phyloP scores from a whole-genome alignment of 139 green algal genomes.

The Chlorella ohadii region DNA sequence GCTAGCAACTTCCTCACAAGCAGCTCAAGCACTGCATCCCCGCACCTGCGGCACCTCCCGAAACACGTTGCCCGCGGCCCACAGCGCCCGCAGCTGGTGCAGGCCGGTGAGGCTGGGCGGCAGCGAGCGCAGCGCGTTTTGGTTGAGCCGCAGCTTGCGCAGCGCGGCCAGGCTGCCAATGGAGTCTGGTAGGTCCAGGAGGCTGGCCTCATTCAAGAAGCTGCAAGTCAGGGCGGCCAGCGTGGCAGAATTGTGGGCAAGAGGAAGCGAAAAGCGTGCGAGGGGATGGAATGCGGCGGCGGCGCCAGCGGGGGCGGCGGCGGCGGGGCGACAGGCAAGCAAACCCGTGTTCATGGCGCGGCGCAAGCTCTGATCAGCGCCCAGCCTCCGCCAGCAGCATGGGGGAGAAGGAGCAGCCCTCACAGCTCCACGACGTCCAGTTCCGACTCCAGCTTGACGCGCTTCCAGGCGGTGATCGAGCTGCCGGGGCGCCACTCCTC shows the following conservation, averaged over 20 bases:
- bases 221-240: neutral
- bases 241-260: neutral
- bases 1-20: no score
- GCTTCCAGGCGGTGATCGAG: neutral
- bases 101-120: conserved; percentile 24
- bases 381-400: neutral
- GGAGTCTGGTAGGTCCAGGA: conserved; percentile 25
- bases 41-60: conserved; percentile 27
- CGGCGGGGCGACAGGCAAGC: no score
- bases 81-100: conserved; percentile 4
- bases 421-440: neutral
- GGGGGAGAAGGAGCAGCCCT: no score
- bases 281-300: neutral
- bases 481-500: neutral
- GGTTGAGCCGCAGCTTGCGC: conserved; percentile 27
- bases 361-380: no score
- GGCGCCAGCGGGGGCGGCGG: neutral
- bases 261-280: no score
- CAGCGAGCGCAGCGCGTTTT: conserved; percentile 42
- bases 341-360: no score
- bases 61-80: conserved; percentile 39
- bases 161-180: neutral
- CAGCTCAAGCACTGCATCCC: neutral
- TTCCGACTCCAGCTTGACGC: conserved; percentile 1
- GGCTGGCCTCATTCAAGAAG: conserved; percentile 5